Conservation (phyloP, 805 yeast species). For the Candida golubevii region DNA sequence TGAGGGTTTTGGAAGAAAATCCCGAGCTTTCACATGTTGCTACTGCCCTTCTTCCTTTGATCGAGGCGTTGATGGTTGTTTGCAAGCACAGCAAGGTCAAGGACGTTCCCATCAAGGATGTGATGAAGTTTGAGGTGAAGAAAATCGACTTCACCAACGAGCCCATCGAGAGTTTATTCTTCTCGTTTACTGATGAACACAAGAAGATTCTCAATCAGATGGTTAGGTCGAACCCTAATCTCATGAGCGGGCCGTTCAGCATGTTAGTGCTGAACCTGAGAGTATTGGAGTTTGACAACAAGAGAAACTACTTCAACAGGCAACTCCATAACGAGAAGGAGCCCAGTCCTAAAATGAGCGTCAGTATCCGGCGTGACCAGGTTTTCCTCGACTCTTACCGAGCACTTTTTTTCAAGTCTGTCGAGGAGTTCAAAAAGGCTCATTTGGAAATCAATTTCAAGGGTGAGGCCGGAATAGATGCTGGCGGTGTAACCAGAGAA, state of each 20-base stretch:
- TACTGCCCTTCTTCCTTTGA: conserved; percentile 75
- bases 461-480: conserved; percentile 96
- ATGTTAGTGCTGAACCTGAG: conserved; percentile 83
- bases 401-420: conserved; percentile 70
- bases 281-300: conserved; percentile 91
- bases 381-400: conserved; percentile 90
- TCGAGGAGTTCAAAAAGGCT: conserved; percentile 66
- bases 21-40: conserved; percentile 53
- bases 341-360: conserved; percentile 46
- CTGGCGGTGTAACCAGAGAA: conserved; percentile 96
- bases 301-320: conserved; percentile 77
- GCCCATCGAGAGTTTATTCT: conserved; percentile 74
- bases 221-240: conserved; percentile 85
- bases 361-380: conserved; percentile 79
- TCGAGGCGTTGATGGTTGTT: conserved; percentile 94
- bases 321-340: conserved; percentile 54
- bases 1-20: conserved; percentile 58
- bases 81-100: conserved; percentile 77
- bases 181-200: conserved; percentile 84
- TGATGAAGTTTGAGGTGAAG: conserved; percentile 55
- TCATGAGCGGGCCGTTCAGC: conserved; percentile 94
- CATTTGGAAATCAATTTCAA: conserved; percentile 78
- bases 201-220: conserved; percentile 83
- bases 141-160: conserved; percentile 66
- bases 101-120: conserved; percentile 52